A percentile compares a stretch with the other conserved stretches of the same genome.
Evolutionary conservation across 768 basidiomycete species (phyloP).

Genomic region (Phylloporus arenicola): DNA sequence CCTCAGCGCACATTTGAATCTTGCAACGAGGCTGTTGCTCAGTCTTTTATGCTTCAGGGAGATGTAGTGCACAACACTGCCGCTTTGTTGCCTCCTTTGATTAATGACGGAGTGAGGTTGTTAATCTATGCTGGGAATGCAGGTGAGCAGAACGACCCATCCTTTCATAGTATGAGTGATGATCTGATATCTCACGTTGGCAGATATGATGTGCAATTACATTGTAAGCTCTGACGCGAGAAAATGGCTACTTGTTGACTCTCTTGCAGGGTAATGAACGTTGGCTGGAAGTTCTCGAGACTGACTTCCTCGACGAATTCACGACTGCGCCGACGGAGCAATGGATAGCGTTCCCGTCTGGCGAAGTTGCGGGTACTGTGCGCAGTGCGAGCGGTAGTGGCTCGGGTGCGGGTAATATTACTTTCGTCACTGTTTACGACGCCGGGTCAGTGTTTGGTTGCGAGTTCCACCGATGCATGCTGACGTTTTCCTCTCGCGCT

Average conservation of each 20-base stretch:
- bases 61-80: slow-evolving; percentile 86
- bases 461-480: neutral
- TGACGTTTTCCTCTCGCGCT: slow-evolving; percentile 6
- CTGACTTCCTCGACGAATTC: slow-evolving; percentile 60
- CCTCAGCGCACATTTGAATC: slow-evolving; percentile 52
- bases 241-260: neutral
- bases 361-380: slow-evolving; percentile 60
- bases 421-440: slow-evolving; percentile 71
- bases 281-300: slow-evolving; percentile 65
- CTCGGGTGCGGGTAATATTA: slow-evolving; percentile 73
- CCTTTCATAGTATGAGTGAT: neutral
- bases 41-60: slow-evolving; percentile 74
- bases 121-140: slow-evolving; percentile 89
- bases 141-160: slow-evolving; percentile 36
- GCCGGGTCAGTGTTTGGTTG: slow-evolving; percentile 57
- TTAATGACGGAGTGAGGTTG: slow-evolving; percentile 78
- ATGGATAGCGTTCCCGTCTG: slow-evolving; percentile 51
- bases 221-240: slow-evolving; percentile 38
- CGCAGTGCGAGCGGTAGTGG: slow-evolving; percentile 63
- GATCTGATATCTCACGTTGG: slow-evolving; percentile 12
- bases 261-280: slow-evolving; percentile 61
- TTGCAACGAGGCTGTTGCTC: slow-evolving; percentile 80
- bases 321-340: slow-evolving; percentile 40
- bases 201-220: slow-evolving; percentile 87
- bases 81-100: slow-evolving; percentile 67